Percentiles rank a stretch among this genome's conserved stretches.
phyloP scores from a whole-genome alignment of 306 rosid species.

The Cicer bijugum region DNA sequence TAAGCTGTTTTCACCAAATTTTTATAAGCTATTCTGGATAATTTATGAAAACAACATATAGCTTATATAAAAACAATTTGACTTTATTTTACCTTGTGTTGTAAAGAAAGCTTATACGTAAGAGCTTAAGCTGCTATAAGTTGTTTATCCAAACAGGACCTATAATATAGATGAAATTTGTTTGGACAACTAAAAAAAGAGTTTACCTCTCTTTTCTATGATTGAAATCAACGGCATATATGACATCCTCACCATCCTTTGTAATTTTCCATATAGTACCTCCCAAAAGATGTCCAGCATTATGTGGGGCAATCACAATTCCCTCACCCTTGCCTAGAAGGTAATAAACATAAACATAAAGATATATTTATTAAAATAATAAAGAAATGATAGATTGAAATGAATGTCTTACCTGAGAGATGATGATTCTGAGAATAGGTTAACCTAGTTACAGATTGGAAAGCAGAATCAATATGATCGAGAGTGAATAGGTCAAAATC shows the following conservation, averaged over 20 bases:
- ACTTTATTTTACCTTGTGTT: too few species aligned
- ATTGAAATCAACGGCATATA: conserved; percentile 96
- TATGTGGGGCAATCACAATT: conserved; percentile 91
- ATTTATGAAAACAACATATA: too few species aligned
- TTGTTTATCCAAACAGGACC: too few species aligned
- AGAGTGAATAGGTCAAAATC: conserved; percentile 87
- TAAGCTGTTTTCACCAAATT: too few species aligned
- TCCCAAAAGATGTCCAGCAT: conserved; percentile 96
- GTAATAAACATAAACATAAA: too few species aligned
- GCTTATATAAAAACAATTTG: too few species aligned
- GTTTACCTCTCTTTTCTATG: conserved; percentile 88
- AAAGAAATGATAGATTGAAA: background rate
- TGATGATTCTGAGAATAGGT: conserved; percentile 97
- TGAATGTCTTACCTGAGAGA: conserved; percentile 61
- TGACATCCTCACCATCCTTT: conserved; percentile 94
- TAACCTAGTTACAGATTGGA: conserved; percentile 79
- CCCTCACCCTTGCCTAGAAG: conserved; percentile 83
- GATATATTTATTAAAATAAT: too few species aligned
- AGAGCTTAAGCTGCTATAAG: too few species aligned
- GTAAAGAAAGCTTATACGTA: too few species aligned
- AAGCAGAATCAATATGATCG: conserved; percentile 93
- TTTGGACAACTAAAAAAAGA: background rate
- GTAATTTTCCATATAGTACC: conserved; percentile 96
- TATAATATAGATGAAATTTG: conserved; percentile 6
- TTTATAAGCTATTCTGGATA: too few species aligned